Conservation (phyloP, 495 filamentous ascomycete species). For the Sphaerosporella brunnea region DNA sequence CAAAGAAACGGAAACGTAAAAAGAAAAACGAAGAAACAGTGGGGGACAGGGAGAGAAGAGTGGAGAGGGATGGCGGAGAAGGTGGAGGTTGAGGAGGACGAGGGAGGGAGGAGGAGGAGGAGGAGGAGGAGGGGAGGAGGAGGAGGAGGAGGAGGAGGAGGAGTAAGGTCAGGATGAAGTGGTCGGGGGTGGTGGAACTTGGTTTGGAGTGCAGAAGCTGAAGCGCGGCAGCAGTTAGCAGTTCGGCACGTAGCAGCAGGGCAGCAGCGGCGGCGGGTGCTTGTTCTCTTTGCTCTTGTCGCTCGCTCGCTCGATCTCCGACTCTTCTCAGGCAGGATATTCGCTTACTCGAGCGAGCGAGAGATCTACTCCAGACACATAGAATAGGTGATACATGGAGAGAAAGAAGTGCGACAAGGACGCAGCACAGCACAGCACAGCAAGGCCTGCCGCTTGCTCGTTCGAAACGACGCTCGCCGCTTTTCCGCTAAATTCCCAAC, state of each 20-base stretch:
- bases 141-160: conserved; percentile 23
- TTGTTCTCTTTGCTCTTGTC: neutral
- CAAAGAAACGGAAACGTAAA: conserved; percentile 3
- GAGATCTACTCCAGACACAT: no score
- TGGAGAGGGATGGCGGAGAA: conserved; percentile 10
- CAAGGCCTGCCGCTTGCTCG: no score
- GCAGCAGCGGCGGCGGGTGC: neutral
- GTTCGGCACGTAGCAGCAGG: conserved; percentile 2
- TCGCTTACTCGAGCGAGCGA: no score
- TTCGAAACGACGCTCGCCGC: no score
- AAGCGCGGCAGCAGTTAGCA: no score
- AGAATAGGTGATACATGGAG: no score
- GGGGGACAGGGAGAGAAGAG: conserved; percentile 18
- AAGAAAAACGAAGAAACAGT: neutral
- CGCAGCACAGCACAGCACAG: no score
- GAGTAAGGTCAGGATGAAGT: conserved; percentile 13
- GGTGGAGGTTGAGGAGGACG: neutral
- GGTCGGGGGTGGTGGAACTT: conserved; percentile 21
- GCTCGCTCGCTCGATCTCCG: neutral
- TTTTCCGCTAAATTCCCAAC: no score
- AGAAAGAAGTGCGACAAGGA: no score
- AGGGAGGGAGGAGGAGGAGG: conserved; percentile 13
- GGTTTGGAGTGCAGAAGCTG: conserved; percentile 8
- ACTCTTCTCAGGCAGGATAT: neutral
- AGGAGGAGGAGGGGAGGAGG: conserved; percentile 12